Conservation (phyloP, 2,329 filamentous ascomycete genomes). For the Teratosphaeria epicoccoides region DNA sequence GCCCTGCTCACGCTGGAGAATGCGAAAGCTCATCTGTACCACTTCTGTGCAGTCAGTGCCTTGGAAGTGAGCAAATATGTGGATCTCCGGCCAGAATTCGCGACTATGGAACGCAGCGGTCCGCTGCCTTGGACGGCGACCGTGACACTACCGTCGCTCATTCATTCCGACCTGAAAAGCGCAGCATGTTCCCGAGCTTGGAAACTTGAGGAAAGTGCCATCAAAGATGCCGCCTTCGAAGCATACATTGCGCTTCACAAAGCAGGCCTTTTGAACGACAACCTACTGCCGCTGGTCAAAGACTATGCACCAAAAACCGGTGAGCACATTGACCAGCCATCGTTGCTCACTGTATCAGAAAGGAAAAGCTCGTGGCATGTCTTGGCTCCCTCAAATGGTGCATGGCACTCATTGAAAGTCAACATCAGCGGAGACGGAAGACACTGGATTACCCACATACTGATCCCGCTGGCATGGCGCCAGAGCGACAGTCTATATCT, state of each 20-base stretch:
- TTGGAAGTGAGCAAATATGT: constrained; percentile 50
- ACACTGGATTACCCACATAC: neutral
- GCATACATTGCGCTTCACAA: constrained; percentile 62
- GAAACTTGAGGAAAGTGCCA: constrained; percentile 60
- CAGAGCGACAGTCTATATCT: neutral
- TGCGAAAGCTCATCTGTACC: constrained; percentile 64
- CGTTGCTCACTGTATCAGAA: constrained; percentile 13
- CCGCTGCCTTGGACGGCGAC: constrained; percentile 39
- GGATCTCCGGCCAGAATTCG: constrained; percentile 58
- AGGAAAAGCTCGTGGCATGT: constrained; percentile 8
- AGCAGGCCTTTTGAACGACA: constrained; percentile 63
- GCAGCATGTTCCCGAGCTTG: constrained; percentile 47
- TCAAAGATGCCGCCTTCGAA: constrained; percentile 72
- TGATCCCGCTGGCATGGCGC: neutral
- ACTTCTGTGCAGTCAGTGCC: constrained; percentile 58
- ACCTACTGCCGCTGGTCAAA: constrained; percentile 55
- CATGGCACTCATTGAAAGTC: neutral
- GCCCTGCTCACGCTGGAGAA: constrained; percentile 63
- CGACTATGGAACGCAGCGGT: constrained; percentile 24
- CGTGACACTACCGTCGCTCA: constrained; percentile 59
- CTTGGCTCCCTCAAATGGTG: neutral
- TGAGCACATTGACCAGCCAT: constrained; percentile 17
- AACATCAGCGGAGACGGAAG: neutral
- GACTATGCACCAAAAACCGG: constrained; percentile 13
- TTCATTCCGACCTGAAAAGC: constrained; percentile 52